These are phyloP conservation scores for Eucalyptus rudis DNA, from an alignment of 345 rosid genomes.

Conservation along the genomic window DNA sequence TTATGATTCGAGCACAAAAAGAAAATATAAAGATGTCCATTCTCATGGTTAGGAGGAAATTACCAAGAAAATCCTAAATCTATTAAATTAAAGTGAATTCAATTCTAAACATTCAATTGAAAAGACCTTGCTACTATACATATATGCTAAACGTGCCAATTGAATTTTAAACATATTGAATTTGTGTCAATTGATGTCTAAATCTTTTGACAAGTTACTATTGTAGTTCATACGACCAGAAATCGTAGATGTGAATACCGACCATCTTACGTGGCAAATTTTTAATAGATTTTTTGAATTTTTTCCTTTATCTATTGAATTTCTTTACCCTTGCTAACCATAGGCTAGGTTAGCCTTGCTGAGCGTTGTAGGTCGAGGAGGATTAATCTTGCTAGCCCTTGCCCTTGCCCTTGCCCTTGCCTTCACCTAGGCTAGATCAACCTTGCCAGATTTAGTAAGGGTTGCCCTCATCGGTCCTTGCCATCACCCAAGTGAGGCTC, in stretches of 20 bases:
- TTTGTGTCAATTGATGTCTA: neutral
- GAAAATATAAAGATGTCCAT: neutral
- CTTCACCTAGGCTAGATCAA: neutral
- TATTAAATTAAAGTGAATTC: too few species aligned
- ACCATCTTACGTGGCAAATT: accelerated
- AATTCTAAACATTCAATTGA: neutral
- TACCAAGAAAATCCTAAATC: neutral
- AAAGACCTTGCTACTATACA: neutral
- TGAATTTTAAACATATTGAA: neutral
- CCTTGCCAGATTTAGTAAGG: neutral
- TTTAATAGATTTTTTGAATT: too few species aligned
- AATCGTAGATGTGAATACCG: neutral
- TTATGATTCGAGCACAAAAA: neutral
- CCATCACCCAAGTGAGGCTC: neutral
- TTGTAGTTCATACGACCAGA: accelerated
- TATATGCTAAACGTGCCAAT: neutral
- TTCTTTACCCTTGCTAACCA: neutral
- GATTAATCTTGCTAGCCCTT: too few species aligned
- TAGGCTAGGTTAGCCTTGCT: neutral
- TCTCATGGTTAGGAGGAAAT: neutral
- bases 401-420: too few species aligned
- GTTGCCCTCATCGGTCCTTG: neutral
- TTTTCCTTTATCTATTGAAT: too few species aligned
- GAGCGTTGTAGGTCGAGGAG: accelerated
- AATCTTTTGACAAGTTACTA: neutral